Base-by-base conservation (phyloP, 352 stramenopile genomes). In the Phytophthora foliorum region DNA sequence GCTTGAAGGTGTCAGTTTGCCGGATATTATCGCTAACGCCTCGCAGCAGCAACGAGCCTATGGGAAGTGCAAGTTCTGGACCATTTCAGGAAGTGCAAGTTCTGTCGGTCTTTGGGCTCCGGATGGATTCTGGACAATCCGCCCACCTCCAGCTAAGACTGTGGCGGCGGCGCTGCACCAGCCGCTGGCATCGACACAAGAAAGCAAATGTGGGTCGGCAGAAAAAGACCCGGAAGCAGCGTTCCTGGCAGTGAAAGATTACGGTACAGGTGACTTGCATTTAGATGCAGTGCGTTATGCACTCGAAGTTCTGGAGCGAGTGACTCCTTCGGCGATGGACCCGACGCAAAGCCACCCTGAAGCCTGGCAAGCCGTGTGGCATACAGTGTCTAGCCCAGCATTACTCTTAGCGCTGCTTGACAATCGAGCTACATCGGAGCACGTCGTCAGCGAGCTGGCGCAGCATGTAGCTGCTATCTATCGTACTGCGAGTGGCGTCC, bases 41-140 rank as follows among this genome's bases (percentile, higher is more conserved):
- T 54, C n/a, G 14, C 32, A 68, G 10, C 32, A 68, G 50, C 49
- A 57, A 38, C 38, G 42, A 10, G 42, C n/a, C 27, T 10, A 13
- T 61, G 54, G 29, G 25, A 70, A 61, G 39, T 86, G 27, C 57
- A 70, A 58, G 32, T 79, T 92, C 17, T 92, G 82, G 84, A 75
- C 63, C n/a, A 83, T 83, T 55, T 49, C 58, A 8, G 75, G 80
- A 0, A 70, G 66, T 53, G 82, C 84, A 13, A 92, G 75, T 21
- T 74, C 75, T 4, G 75, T 90, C 2, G 89, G 85, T 17, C 49
- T 97, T 22, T 92, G 78, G 80, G 57, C 65, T 48, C 50, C 67
- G 10, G 21, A 61, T 34, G 82, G 83, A 36, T 92, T 93, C 41
- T 95, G 88, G 84, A 82, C 83, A 36, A 77, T 95, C 6, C 79